Percentiles rank a stretch among this genome's conserved stretches.
Conservation (phyloP, 2,329 filamentous ascomycete species). For the Aspergillus tubingensis region DNA sequence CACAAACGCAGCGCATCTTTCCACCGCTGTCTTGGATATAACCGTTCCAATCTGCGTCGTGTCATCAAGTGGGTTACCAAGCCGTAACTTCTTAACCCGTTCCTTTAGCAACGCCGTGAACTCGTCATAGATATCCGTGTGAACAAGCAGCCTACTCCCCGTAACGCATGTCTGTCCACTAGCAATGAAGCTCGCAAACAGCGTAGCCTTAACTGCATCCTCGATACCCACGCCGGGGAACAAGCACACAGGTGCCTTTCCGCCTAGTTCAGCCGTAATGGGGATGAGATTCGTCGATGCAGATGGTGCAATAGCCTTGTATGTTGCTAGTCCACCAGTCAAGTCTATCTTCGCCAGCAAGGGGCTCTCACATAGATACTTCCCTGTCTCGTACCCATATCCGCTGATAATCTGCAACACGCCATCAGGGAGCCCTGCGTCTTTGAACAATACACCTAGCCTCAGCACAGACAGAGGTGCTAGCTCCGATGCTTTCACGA, state of each 20-base stretch:
- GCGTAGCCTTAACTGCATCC: conserved; percentile 32
- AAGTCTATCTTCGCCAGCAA: conserved; percentile 38
- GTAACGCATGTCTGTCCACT: conserved; percentile 60
- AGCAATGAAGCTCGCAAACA: conserved; percentile 53
- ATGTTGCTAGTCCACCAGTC: conserved; percentile 37
- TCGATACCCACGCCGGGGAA: conserved; percentile 38
- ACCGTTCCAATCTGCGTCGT: conserved; percentile 66
- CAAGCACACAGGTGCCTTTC: conserved; percentile 40
- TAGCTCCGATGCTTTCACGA: conserved; percentile 45
- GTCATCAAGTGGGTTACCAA: conserved; percentile 59
- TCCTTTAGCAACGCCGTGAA: conserved; percentile 44
- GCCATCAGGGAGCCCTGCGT: conserved; percentile 47
- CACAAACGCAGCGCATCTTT: conserved; percentile 41
- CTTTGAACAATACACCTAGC: conserved; percentile 43
- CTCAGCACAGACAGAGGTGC: conserved; percentile 47
- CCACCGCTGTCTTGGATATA: conserved; percentile 50
- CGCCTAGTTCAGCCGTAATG: conserved; percentile 40
- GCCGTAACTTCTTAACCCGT: conserved; percentile 55
- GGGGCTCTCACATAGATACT: conserved; percentile 31
- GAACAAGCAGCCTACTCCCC: conserved; percentile 56
- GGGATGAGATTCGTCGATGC: conserved; percentile 38
- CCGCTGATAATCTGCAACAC: conserved; percentile 55
- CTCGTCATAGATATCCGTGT: conserved; percentile 47
- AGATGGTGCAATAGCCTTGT: conserved; percentile 34
- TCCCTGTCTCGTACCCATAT: conserved; percentile 51